Evolutionary conservation across 768 basidiomycete genomes (phyloP), one percentile per base, ranked within the genome.

Genomic region (Phylloporus arenicola): DNA sequence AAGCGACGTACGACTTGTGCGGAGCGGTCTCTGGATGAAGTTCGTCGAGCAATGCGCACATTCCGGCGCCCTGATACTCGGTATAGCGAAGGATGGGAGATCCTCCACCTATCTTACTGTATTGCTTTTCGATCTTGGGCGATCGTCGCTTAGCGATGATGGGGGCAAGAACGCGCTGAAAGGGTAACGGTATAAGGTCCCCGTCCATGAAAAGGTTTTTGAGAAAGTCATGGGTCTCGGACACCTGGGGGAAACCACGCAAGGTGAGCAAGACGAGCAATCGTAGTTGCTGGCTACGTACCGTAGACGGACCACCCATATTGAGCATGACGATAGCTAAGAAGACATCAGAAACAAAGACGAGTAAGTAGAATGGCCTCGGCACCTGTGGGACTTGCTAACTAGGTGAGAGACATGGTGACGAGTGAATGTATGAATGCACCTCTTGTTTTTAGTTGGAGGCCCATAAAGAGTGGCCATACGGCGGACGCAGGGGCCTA

Each of bases 261-360:
- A 13, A 24, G 57, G 46, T 54, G 48, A 54, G 44, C 46, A 16
- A 4, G 37, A 6, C 22, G 35, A 17, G 14, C 16, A 13, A 29
- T 38, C 24, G 1, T 13, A 20, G 40, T 22, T 44, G 34, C 25
- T n/a, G 42, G 44, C 31, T 33, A 72, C 81, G 59, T 62, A 92
- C 92, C 50, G 92, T 94, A 45, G 88, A 81, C 20, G 95, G 96
- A 2, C 96, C 96, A 39, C 96, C 96, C 96, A 99, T 99, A 70
- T 98, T 99, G 73, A 99, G 75, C 88, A 99, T 89, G 37, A 99
- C 92, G 55, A 98, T 79, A 33, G 88, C 95, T 82, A 48, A 17
- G 2, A 42, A 77, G 43, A 29, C 40, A 48, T 54, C 57, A 56
- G 30, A 33, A 39, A 33, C 33, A n/a, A 7, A 51, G 22, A 44